These are phyloP conservation scores for Myriosclerotinia scirpicola DNA, from an alignment of 2,329 filamentous ascomycete genomes.

Conservation along the genomic window DNA sequence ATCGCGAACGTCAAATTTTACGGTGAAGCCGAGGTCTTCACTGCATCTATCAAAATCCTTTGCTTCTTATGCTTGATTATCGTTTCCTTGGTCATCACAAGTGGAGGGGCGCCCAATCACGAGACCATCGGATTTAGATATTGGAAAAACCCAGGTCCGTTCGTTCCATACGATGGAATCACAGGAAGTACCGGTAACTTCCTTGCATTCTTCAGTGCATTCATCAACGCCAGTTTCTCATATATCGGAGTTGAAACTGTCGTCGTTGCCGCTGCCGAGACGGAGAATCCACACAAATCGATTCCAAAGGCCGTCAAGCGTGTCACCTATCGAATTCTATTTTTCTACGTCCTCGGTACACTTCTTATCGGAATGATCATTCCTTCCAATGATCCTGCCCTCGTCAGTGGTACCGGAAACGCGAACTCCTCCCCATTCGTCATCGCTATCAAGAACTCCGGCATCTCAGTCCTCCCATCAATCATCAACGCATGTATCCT, in stretches of 20 bases:
- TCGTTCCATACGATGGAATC: conserved; percentile 66
- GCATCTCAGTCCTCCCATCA: conserved; percentile 66
- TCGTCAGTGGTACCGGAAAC: conserved; percentile 44
- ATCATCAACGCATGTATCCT: conserved; percentile 69
- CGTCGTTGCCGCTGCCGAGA: conserved; percentile 56
- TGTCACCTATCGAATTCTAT: conserved; percentile 55
- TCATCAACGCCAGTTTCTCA: conserved; percentile 49
- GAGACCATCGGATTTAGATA: conserved; percentile 64
- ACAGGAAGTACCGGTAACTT: conserved; percentile 59
- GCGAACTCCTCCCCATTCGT: conserved; percentile 64
- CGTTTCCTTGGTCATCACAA: conserved; percentile 60
- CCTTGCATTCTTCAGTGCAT: conserved; percentile 48
- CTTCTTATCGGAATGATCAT: conserved; percentile 56
- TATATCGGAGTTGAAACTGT: conserved; percentile 54
- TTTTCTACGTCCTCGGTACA: conserved; percentile 57
- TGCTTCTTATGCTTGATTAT: conserved; percentile 65
- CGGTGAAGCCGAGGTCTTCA: conserved; percentile 84
- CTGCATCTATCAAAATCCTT: conserved; percentile 78
- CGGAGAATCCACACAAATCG: conserved; percentile 51
- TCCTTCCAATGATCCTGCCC: conserved; percentile 50
- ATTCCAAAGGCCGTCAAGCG: conserved; percentile 53
- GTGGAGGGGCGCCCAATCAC: conserved; percentile 60
- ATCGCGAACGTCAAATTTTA: conserved; percentile 85
- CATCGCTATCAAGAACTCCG: conserved; percentile 68
- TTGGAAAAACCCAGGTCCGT: conserved; percentile 68